phyloP scores from a whole-genome alignment of 441 rosid species.

The Erodium chrysanthum region DNA sequence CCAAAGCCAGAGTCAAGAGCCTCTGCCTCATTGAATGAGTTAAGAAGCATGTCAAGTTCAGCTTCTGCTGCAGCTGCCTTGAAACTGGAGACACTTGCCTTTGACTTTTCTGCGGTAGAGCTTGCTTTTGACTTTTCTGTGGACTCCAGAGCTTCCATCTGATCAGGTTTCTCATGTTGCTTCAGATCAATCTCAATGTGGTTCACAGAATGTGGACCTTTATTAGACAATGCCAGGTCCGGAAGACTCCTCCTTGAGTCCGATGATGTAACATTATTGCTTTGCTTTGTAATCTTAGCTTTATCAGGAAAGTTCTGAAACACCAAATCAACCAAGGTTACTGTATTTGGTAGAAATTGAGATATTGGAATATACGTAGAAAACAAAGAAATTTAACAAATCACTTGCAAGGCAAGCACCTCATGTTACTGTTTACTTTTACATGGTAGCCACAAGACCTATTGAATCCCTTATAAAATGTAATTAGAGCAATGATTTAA shows the following conservation, averaged over 20 bases:
- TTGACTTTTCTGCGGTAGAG: constrained; percentile 1
- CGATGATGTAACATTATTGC: not conserved
- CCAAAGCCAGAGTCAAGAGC: constrained; percentile 19
- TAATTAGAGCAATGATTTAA: too few species aligned
- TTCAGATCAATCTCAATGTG: constrained; percentile 19
- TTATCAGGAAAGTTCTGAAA: constrained; percentile 21
- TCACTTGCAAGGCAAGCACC: not conserved
- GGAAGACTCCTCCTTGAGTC: too few species aligned
- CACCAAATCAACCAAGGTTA: not conserved
- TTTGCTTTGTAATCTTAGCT: constrained; percentile 13
- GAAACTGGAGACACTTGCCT: constrained; percentile 18
- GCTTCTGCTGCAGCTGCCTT: constrained; percentile 48
- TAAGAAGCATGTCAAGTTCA: constrained; percentile 64
- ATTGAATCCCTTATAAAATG: not conserved
- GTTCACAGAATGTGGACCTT: too few species aligned
- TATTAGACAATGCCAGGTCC: too few species aligned
- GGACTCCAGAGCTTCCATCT: constrained; percentile 6
- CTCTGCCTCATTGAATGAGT: constrained; percentile 34
- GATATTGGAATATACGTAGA: not conserved
- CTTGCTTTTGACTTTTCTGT: constrained; percentile 4
- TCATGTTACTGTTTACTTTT: not conserved
- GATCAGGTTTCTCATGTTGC: too few species aligned
- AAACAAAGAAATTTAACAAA: not conserved
- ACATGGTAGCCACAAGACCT: not conserved
- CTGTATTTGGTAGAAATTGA: too few species aligned